phyloP scores from a whole-genome alignment of 1,284 basidiomycete genomes.

The Apiotrichum sp. region DNA sequence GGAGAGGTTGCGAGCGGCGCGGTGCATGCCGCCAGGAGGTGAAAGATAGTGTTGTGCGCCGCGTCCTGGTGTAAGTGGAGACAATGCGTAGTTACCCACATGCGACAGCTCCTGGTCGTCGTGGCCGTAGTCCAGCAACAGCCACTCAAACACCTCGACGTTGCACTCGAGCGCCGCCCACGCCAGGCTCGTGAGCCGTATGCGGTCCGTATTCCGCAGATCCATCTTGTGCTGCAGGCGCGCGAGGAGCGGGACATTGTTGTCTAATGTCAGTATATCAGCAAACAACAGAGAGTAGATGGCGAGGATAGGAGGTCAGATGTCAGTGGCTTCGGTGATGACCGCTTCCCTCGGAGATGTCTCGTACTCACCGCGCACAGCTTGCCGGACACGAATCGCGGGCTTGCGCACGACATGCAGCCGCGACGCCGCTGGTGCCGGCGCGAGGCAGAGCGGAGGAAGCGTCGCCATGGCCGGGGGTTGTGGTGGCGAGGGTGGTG shows the following conservation, averaged over 20 bases:
- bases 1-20: conserved; percentile 40
- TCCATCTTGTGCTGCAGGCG: conserved; percentile 63
- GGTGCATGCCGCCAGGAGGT: conserved; percentile 72
- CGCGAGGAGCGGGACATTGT: conserved; percentile 82
- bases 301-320: too few species aligned
- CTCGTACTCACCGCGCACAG: conserved; percentile 35
- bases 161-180: conserved; percentile 79
- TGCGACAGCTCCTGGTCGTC: conserved; percentile 84
- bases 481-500: background rate
- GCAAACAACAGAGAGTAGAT: background rate
- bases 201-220: conserved; percentile 73
- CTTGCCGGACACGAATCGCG: conserved; percentile 31
- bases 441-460: background rate
- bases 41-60: conserved; percentile 83
- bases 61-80: conserved; percentile 56
- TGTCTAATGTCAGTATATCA: conserved; percentile 54
- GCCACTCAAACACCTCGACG: conserved; percentile 82
- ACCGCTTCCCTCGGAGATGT: background rate
- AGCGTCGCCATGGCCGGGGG: conserved; percentile 3
- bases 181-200: conserved; percentile 72
- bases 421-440: conserved; percentile 7
- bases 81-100: conserved; percentile 52
- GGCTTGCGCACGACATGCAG: conserved; percentile 34
- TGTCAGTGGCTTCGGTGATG: background rate
- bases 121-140: conserved; percentile 72